Base-by-base conservation (phyloP, 2,329 filamentous ascomycete species). In the Emergomyces africanus region DNA sequence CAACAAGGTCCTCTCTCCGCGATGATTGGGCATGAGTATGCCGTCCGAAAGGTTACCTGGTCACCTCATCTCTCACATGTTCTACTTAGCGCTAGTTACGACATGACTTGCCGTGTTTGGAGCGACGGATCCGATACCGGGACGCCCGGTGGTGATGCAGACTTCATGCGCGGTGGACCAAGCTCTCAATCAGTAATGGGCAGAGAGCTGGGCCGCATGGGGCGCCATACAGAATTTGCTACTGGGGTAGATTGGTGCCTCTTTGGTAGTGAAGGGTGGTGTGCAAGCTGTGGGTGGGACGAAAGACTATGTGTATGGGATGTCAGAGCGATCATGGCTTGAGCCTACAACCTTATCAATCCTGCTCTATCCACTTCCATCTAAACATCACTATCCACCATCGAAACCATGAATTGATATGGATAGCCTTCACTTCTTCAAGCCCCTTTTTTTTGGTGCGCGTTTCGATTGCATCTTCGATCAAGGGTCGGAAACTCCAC, bases 241-340 rank as follows among this genome's bases (percentile, higher is more conserved):
- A 96, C 90, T 3, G 94, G 94, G 8, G 88, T 97, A 0, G 94
- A 99, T 72, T 99, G 95, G 94, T 99, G 94, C 74, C 74, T 99
- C 50, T 99, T 99, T 72, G 94, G 94, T 4, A 87, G 84, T 28
- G 91, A 95, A 64, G 94, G 94, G 5, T 99, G 94, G 94, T 91
- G 91, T 65, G 91, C 94, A 1, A 95, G 89, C 63, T 89, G 88
- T 1, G 91, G 90, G 0, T 99, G 94, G 94, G 94, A 99, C 68
- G 90, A 96, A 76, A 82, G 85, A 66, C 81, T 99, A 12, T 77
- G 95, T 66, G 83, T 99, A 5, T 99, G 92, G 92, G 94, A 99
- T 77, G 88, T 91, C 44, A 85, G 84, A 66, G 79, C 80, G 14
- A 73, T 83, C 53, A 87, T 88, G 82, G 63, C 25, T 15, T 60